These are phyloP conservation scores for Hypsizygus ulmarius DNA, from an alignment of 1,284 basidiomycete genomes.

Conservation along the genomic window DNA sequence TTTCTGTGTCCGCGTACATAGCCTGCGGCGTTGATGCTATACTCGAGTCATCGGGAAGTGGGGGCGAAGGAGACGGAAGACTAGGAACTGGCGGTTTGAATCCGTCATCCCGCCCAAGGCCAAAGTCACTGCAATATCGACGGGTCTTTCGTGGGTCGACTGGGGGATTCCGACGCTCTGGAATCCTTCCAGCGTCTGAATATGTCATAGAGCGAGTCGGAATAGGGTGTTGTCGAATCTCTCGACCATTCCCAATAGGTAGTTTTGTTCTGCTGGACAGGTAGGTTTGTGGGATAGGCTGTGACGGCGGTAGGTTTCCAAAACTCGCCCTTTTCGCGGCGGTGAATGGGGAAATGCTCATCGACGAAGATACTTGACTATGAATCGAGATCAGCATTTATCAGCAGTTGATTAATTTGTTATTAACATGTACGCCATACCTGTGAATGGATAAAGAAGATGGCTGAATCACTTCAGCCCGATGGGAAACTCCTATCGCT, in stretches of 20 bases:
- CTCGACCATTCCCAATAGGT: neutral
- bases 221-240: neutral
- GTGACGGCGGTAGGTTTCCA: neutral
- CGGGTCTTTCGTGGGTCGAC: slow-evolving; percentile 31
- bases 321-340: slow-evolving; percentile 7
- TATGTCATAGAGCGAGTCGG: neutral
- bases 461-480: slow-evolving; percentile 5
- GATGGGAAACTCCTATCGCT: slow-evolving; percentile 1
- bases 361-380: slow-evolving; percentile 1
- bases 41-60: slow-evolving; percentile 12
- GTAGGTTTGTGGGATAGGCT: slow-evolving; percentile 2
- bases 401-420: neutral
- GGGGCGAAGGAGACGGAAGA: slow-evolving; percentile 12
- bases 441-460: slow-evolving; percentile 6
- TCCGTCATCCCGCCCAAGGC: slow-evolving; percentile 20
- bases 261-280: neutral
- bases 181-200: neutral
- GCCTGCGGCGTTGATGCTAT: slow-evolving; percentile 23
- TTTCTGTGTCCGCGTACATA: slow-evolving; percentile 30
- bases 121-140: slow-evolving; percentile 35
- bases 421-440: slow-evolving; percentile 4
- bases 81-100: neutral
- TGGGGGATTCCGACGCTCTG: slow-evolving; percentile 21
- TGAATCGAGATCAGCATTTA: slow-evolving; percentile 2
- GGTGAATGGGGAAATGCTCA: slow-evolving; percentile 12